A percentile compares a stretch with the other conserved stretches of the same genome.
These are phyloP conservation scores for Ophiocytium majus DNA, from an alignment of 352 stramenopile species.

Conservation along the genomic window DNA sequence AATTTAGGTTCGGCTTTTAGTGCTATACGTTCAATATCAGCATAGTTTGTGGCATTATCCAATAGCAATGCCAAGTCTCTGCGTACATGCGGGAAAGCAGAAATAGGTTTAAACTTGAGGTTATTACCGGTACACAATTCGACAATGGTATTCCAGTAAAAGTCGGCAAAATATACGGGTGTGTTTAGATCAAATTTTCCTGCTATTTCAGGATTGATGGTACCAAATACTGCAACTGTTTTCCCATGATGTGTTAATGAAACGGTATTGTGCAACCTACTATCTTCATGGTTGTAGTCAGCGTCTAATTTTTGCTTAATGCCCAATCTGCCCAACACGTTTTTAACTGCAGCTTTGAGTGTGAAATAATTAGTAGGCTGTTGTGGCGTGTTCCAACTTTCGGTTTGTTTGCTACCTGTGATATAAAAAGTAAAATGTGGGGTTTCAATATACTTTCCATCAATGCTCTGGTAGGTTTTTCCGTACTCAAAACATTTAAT, in stretches of 20 bases:
- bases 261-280: neutral
- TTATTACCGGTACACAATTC: neutral
- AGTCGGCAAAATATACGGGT: neutral
- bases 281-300: neutral
- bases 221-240: neutral
- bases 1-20: neutral
- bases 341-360: neutral
- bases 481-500: neutral
- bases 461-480: neutral
- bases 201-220: neutral
- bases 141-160: neutral
- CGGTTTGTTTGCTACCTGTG: neutral
- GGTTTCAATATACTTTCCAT: neutral
- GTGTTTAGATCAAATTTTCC: neutral
- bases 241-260: slow-evolving; percentile 7
- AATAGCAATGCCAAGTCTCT: neutral
- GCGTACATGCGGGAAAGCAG: neutral
- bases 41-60: neutral
- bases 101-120: neutral
- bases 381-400: neutral
- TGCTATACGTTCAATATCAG: neutral
- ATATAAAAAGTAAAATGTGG: neutral
- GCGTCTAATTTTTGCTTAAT: neutral
- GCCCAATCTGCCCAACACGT: neutral
- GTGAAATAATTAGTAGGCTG: neutral